Evolutionary conservation across 2,329 filamentous ascomycete species (phyloP).

Genomic region (Magnaporthiopsis rhizophila): DNA sequence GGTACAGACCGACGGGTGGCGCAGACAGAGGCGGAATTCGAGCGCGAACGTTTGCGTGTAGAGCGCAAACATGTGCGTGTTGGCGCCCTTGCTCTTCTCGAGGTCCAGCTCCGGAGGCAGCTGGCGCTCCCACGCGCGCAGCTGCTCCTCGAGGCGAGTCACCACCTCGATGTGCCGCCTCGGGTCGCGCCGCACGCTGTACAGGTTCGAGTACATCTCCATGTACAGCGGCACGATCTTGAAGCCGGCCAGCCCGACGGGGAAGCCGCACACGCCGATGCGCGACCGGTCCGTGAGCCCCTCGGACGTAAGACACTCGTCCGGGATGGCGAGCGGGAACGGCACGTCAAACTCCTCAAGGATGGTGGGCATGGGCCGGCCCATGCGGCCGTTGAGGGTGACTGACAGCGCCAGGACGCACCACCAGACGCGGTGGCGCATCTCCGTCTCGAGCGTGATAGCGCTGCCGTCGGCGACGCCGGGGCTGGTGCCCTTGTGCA

Average conservation of each 20-base stretch:
- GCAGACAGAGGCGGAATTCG: conserved; percentile 51
- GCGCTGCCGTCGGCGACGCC: conserved; percentile 51
- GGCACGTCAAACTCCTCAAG: conserved; percentile 73
- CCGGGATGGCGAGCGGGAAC: conserved; percentile 62
- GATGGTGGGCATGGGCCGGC: conserved; percentile 66
- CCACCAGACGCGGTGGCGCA: conserved; percentile 76
- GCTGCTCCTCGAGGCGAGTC: conserved; percentile 55
- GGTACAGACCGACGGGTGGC: conserved; percentile 54
- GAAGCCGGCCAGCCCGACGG: conserved; percentile 57
- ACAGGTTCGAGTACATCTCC: conserved; percentile 70
- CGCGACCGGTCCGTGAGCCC: conserved; percentile 47
- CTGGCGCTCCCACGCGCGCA: conserved; percentile 54
- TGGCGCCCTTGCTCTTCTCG: conserved; percentile 29
- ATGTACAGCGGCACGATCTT: conserved; percentile 60
- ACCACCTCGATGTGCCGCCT: conserved; percentile 57
- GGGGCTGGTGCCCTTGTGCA: conserved; percentile 39
- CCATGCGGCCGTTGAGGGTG: conserved; percentile 66
- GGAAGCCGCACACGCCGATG: conserved; percentile 55
- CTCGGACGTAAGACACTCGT: conserved; percentile 59
- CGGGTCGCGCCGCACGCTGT: conserved; percentile 57
- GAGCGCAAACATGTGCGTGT: conserved; percentile 42
- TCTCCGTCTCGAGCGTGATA: conserved; percentile 57
- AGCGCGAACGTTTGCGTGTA: conserved; percentile 46
- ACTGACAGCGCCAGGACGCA: conserved; percentile 57
- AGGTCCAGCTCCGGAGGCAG: conserved; percentile 51